Base-by-base conservation (phyloP, 2,329 filamentous ascomycete genomes). In the Arthrobotrys conoides region DNA sequence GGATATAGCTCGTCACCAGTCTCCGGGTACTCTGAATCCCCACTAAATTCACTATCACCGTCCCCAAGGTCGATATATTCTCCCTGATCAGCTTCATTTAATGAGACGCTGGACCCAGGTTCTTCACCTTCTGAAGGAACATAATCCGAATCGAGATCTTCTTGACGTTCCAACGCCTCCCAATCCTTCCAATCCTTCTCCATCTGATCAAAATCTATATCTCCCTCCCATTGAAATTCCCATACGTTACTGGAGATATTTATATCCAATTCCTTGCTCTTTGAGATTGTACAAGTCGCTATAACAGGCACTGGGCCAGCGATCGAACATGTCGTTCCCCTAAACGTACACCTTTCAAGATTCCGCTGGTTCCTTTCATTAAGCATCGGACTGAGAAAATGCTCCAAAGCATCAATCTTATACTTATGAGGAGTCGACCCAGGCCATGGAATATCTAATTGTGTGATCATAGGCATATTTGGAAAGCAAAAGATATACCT, bases 151-250 rank as follows among this genome's bases (percentile, higher is more conserved):
- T 59, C 51, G 5, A 33, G 18, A 4, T 55, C 24, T 9, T 55
- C 51, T 2, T 33, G 5, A 9, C 9, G 2, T 18, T 27, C 51
- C 24, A 46, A 9, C 33, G 5, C 24, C 16, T 33, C 12, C 51
- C 51, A 33, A 36, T 2, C 48, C n/a, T 1, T 1, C 44, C 44
- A 46, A 18, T 9, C 30, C 4, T 41, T 22, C 16, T 38, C n/a
- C 16, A n/a, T 59, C 53, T 61, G 33, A 16, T 61, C 57, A 10
- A 61, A 24, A 27, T 61, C 36, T 3, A 44, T 5, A 27, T 61
- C 57, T 1, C 57, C 57, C 36, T 61, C 57, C 57, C 57, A 61
- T 1, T 61, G 4, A 12, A 61, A 61, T 14, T 22, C 20, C 57
- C 57, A 61, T 44, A 9, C 4, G 1, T 33, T 36, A 2, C 8